Percentiles rank a stretch among this genome's conserved stretches.
These are phyloP conservation scores for Daedaleopsis nitida DNA, from an alignment of 768 basidiomycete genomes.

Conservation along the genomic window DNA sequence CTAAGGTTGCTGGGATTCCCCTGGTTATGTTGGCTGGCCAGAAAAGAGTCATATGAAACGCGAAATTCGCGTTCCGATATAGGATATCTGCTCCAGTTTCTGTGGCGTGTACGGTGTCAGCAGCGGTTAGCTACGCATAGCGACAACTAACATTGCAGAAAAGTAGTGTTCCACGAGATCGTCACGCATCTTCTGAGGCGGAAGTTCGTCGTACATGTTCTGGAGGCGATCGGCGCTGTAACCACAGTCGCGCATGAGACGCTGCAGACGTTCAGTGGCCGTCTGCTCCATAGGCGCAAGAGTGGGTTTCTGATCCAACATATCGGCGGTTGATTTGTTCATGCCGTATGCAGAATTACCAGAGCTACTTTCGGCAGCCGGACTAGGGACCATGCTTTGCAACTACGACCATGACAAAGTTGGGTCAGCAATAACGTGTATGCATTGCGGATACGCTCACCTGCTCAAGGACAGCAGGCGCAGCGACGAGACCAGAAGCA, in stretches of 20 bases:
- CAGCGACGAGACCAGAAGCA: slow-evolving; percentile 81
- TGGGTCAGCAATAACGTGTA: not conserved
- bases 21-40: slow-evolving; percentile 58
- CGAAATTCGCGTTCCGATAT: slow-evolving; percentile 86
- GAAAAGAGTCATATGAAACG: slow-evolving; percentile 65
- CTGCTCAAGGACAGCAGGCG: slow-evolving; percentile 78
- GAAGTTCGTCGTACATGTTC: slow-evolving; percentile 87
- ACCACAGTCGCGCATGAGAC: slow-evolving; percentile 89
- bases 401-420: not conserved
- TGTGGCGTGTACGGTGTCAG: slow-evolving; percentile 30
- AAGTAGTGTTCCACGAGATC: slow-evolving; percentile 86
- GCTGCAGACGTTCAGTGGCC: slow-evolving; percentile 82
- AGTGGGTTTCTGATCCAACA: slow-evolving; percentile 35
- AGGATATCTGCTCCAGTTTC: slow-evolving; percentile 94
- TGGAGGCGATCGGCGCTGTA: slow-evolving; percentile 89
- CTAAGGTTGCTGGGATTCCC: slow-evolving; percentile 72
- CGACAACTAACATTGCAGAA: slow-evolving; percentile 55
- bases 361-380: not conserved
- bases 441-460: slow-evolving; percentile 38
- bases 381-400: slow-evolving; percentile 16
- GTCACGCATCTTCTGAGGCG: slow-evolving; percentile 73
- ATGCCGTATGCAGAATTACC: slow-evolving; percentile 4
- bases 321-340: slow-evolving; percentile 6
- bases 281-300: slow-evolving; percentile 36
- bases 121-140: slow-evolving; percentile 7